phyloP scores from a whole-genome alignment of 2,329 filamentous ascomycete species.

The Fusarium sp. region DNA sequence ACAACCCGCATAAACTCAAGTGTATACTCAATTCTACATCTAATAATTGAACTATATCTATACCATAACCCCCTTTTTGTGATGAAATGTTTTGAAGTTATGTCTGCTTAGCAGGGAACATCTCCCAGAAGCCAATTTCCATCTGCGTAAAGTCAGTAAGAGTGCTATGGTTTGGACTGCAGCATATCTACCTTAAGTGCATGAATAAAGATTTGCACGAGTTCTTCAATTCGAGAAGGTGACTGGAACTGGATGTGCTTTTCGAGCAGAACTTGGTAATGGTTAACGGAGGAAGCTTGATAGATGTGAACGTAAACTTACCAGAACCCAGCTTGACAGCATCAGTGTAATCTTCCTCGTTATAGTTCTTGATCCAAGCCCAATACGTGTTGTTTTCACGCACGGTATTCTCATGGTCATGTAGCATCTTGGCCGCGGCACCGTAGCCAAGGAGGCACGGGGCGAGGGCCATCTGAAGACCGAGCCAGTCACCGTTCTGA shows the following conservation, averaged over 20 bases:
- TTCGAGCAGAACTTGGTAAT: slow-evolving; percentile 75
- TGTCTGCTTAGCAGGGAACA: slow-evolving; percentile 56
- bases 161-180: no score
- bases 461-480: slow-evolving; percentile 83
- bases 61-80: not conserved
- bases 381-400: slow-evolving; percentile 80
- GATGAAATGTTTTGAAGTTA: not conserved
- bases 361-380: slow-evolving; percentile 92
- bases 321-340: slow-evolving; percentile 78
- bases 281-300: not conserved
- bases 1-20: slow-evolving; percentile 17
- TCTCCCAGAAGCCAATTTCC: slow-evolving; percentile 67
- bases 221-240: slow-evolving; percentile 79
- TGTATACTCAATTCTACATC: slow-evolving; percentile 39
- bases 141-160: slow-evolving; percentile 51
- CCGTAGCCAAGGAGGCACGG: slow-evolving; percentile 93
- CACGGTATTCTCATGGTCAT: slow-evolving; percentile 69
- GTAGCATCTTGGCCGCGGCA: slow-evolving; percentile 77
- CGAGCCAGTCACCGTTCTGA: slow-evolving; percentile 87
- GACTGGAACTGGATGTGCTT: slow-evolving; percentile 78
- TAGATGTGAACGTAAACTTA: slow-evolving; percentile 53
- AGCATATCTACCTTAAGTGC: slow-evolving; percentile 75
- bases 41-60: slow-evolving; percentile 26
- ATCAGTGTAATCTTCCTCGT: slow-evolving; percentile 79
- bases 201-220: slow-evolving; percentile 86